Base-by-base conservation (phyloP, 306 rosid species). In the Neltuma alba region DNA sequence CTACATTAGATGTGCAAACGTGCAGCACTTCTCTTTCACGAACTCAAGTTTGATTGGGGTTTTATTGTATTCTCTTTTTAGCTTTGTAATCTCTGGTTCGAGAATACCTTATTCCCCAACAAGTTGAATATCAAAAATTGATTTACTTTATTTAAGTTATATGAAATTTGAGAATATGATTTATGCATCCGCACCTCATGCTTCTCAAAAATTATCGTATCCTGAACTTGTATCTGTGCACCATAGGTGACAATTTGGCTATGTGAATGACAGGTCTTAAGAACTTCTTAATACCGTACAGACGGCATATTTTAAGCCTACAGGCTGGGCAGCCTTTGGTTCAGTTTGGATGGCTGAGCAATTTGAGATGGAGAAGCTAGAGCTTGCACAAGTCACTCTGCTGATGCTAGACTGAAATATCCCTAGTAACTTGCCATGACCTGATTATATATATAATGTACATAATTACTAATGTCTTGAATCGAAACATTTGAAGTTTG, bases 301-400 rank as follows among this genome's bases (percentile, higher is more conserved):
- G 97, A 89, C 87, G 77, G 55, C 87, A 87, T 30, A 85, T 92
- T 16, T 65, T 92, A 70, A 90, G 78, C 79, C 84, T 89, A 50
- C 90, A 76, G 76, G 82, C 85, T 37, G 85, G 88, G 75, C 76
- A 63, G 30, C 87, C 93, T 15, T 50, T 87, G 64, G 77, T 88
- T 80, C 97, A 87, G 70, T 92, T 92, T 80, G 97, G 94, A 81
- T 91, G 98, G 97, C 89, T 94, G 68, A 83, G 94, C 86, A 89
- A 87, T 84, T 69, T 87, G 50, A 88, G 86, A 80, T 88, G 97
- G 94, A 83, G 81, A 74, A 75, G 85, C 78, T 81, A 90, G 89
- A 87, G 71, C 42, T 55, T 69, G 41, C 87, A 86, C 79, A 84
- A 86, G 81, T 52, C 85, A 50, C 65, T 60, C 0, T 0, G 16